Percentiles rank a stretch among this genome's conserved stretches.
These are phyloP conservation scores for Herpotrichia juniperi DNA, from an alignment of 2,329 filamentous ascomycete genomes.

Conservation along the genomic window DNA sequence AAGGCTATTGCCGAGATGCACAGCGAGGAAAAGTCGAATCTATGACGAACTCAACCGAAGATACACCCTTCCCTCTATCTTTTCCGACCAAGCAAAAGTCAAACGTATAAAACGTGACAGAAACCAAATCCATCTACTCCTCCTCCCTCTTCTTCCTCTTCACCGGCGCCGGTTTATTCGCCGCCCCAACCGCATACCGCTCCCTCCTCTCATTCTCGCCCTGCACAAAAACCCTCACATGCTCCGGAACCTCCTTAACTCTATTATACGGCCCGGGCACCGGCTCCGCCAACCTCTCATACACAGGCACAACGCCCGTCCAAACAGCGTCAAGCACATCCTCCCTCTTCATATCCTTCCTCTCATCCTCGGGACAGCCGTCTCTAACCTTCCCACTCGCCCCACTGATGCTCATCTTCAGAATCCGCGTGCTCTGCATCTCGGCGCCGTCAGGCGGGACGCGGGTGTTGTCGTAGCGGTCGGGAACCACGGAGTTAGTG, in stretches of 20 bases:
- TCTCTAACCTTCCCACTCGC: constrained; percentile 78
- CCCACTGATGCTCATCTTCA: constrained; percentile 70
- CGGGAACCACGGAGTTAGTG: constrained; percentile 73
- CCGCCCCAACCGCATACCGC: constrained; percentile 28
- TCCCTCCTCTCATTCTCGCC: constrained; percentile 49
- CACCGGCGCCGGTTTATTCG: constrained; percentile 25
- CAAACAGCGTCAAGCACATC: constrained; percentile 60
- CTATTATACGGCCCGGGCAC: constrained; percentile 65
- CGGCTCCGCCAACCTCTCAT: constrained; percentile 68
- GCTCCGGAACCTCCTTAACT: constrained; percentile 63
- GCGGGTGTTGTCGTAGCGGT: constrained; percentile 72
- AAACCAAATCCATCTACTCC: constrained; percentile 3
- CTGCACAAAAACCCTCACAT: constrained; percentile 62
- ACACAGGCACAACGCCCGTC: constrained; percentile 70
- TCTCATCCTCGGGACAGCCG: constrained; percentile 68
- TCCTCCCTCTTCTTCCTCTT: constrained; percentile 28
- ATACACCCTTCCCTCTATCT: too few relatives aligned
- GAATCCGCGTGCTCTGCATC: constrained; percentile 74
- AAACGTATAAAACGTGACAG: too few relatives aligned
- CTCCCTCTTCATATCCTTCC: constrained; percentile 58
- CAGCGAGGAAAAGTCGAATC: too few relatives aligned
- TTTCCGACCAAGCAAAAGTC: too few relatives aligned
- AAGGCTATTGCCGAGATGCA: too few relatives aligned
- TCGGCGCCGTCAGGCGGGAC: constrained; percentile 75
- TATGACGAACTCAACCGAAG: too few relatives aligned